These are phyloP conservation scores for Cutaneotrichosporon cavernicola DNA, from an alignment of 1,284 basidiomycete genomes.

Conservation along the genomic window DNA sequence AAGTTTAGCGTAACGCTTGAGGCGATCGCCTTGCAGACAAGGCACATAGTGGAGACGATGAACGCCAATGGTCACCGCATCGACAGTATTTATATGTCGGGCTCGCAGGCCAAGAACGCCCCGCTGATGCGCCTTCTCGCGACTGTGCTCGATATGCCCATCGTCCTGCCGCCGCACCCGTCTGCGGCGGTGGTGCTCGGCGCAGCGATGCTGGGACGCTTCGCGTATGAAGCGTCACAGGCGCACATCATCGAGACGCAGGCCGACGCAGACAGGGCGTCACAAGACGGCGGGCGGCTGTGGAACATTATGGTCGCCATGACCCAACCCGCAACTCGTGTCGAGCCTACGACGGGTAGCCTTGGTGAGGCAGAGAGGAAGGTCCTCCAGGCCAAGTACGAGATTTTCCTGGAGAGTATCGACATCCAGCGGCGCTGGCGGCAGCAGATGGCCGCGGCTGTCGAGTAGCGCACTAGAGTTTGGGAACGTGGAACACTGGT, in stretches of 20 bases:
- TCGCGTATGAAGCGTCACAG: conserved; percentile 67
- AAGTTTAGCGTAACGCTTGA: conserved; percentile 91
- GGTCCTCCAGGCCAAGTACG: conserved; percentile 86
- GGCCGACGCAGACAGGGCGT: conserved; percentile 53
- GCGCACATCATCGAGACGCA: conserved; percentile 47
- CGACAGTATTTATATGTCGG: conserved; percentile 80
- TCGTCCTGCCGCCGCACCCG: conserved; percentile 76
- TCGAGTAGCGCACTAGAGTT: background rate
- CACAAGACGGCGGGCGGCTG: conserved; percentile 65
- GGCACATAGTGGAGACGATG: conserved; percentile 91
- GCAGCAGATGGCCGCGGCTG: conserved; percentile 37
- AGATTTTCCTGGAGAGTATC: conserved; percentile 85
- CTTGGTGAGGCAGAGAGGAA: conserved; percentile 60
- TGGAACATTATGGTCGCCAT: conserved; percentile 97
- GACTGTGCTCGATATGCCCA: conserved; percentile 75
- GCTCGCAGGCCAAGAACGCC: conserved; percentile 83
- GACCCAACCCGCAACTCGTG: conserved; percentile 77
- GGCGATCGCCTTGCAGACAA: conserved; percentile 89
- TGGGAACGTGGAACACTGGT: background rate
- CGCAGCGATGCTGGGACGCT: conserved; percentile 87
- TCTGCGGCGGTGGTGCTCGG: conserved; percentile 86
- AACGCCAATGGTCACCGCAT: conserved; percentile 83
- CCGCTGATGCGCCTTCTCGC: conserved; percentile 85
- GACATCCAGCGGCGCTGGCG: conserved; percentile 71
- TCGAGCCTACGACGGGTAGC: conserved; percentile 58